phyloP scores from a whole-genome alignment of 2,329 filamentous ascomycete species.

The Pseudogymnoascus sp. region DNA sequence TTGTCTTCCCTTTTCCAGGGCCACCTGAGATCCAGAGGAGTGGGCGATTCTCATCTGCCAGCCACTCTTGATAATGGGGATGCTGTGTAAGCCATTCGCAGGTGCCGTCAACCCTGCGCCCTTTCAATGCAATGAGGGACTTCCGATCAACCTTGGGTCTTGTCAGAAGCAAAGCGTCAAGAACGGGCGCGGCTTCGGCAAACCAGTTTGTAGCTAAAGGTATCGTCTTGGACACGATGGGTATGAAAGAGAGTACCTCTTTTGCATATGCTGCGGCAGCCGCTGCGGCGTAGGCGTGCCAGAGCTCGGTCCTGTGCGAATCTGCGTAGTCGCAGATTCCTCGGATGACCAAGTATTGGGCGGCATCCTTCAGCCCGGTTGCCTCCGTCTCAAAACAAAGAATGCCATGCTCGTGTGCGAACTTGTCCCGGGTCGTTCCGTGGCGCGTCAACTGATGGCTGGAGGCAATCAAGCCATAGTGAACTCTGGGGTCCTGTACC shows the following conservation, averaged over 20 bases:
- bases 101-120: constrained; percentile 17
- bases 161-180: constrained; percentile 18
- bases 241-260: constrained; percentile 19
- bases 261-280: constrained; percentile 27
- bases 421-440: constrained; percentile 18
- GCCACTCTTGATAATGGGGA: constrained; percentile 17
- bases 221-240: constrained; percentile 12
- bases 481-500: constrained; percentile 18
- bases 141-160: constrained; percentile 13
- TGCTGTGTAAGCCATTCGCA: constrained; percentile 17
- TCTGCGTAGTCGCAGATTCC: constrained; percentile 31
- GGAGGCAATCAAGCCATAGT: constrained; percentile 24
- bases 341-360: constrained; percentile 28
- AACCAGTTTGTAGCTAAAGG: constrained; percentile 16
- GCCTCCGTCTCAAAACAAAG: constrained; percentile 31
- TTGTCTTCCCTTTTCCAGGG: constrained; percentile 31
- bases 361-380: constrained; percentile 28
- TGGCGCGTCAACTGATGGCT: constrained; percentile 29
- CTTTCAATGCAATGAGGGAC: constrained; percentile 13
- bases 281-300: constrained; percentile 31
- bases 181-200: constrained; percentile 17
- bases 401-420: constrained; percentile 23
- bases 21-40: constrained; percentile 30
- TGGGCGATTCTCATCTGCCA: constrained; percentile 11
- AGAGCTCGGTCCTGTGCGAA: constrained; percentile 28